Evolutionary conservation across 2,329 filamentous ascomycete species (phyloP), one percentile per base, ranked within the genome.

Genomic region (Dactylellina drechsleri): DNA sequence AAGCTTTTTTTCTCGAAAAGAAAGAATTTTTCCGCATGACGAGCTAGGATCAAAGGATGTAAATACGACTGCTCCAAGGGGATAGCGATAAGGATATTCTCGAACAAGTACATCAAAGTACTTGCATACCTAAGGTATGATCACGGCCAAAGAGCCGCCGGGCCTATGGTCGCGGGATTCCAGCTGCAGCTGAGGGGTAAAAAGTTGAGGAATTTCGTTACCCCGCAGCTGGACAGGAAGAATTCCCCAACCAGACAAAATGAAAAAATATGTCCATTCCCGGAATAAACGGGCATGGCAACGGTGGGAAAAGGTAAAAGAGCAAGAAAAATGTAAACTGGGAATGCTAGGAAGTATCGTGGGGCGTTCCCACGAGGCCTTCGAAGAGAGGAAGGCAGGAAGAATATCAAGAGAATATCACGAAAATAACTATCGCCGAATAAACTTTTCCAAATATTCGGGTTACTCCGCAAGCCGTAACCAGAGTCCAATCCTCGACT

Each of bases 51-150:
- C 47, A 26, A 23, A 36, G 41, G n/a, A 26, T 15, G 16, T 4
- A 41, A 18, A 26, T 31, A 43, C 26, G 23, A 58, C 20, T 56
- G 13, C 28, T 41, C 13, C 10, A n/a, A 57, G 43, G 40, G 18
- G 28, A 15, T 7, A 18, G 28, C 23, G 65, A 68, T 68, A 68
- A 68, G 65, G 41, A 40, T 53, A 16, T 20, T 43, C 13, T 12
- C 40, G 40, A 23, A 52, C 26, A 41, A 40, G 57, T 70, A 71
- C 59, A 52, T 58, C 15, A 41, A 45, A 28, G 59, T 71, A 62
- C 64, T 52, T 53, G 41, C 49, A 26, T 65, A 57, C 45, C 47
- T n/a, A 40, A n/a, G n/a, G n/a, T n/a, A n/a, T n/a, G 52, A 26
- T 16, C 28, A 43, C 43, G 41, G 31, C 31, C 41, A 52, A 41